Base-by-base conservation (phyloP, 2,329 filamentous ascomycete species). In the Massarina eburnea region DNA sequence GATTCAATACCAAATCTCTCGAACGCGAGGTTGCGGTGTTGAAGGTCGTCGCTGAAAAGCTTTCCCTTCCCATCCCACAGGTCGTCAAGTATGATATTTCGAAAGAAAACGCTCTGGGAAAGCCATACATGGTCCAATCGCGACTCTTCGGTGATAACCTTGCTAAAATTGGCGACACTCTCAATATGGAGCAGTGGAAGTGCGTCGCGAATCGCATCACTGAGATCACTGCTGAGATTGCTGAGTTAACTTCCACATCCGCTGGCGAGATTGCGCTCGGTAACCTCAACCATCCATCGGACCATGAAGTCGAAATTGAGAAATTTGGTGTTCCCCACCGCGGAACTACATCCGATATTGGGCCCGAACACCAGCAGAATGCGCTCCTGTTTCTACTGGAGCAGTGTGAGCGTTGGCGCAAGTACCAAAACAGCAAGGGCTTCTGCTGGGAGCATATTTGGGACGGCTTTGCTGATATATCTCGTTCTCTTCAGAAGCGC, bases 371-470 rank as follows among this genome's bases (percentile, higher is more conserved):
- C 4, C 32, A 26, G 2, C 42, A 43, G 14, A 22, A 27, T 9
- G 14, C 46, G 1, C 10, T 49, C 2, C 37, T 35, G 0, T 42
- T 44, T 14, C 9, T 57, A 1, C 34, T 57, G 2, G 43, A 47
- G 20, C 46, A 43, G n/a, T 51, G 42, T 17, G 30, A 50, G 19
- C 27, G 26, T 8, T 57, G 49, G 45, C 35, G 44, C 4, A 41
- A 40, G 4, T 45, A 41, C 6, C 6, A 53, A 3, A 29, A 5
- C 4, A 12, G 5, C 12, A 8, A 32, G 3, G 50, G 18, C 4
- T n/a, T 8, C 15, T 20, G 22, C 18, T 49, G 48, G 26, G 39
- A 53, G 3, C 32, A 42, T 8, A 30, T 52, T 14, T 64, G 49
- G 48, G 34, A 49, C 12, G 33, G 43, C 6, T 45, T 56, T 14